Evolutionary conservation across 2,329 filamentous ascomycete genomes (phyloP).

Genomic region (Aureobasidium sp.): DNA sequence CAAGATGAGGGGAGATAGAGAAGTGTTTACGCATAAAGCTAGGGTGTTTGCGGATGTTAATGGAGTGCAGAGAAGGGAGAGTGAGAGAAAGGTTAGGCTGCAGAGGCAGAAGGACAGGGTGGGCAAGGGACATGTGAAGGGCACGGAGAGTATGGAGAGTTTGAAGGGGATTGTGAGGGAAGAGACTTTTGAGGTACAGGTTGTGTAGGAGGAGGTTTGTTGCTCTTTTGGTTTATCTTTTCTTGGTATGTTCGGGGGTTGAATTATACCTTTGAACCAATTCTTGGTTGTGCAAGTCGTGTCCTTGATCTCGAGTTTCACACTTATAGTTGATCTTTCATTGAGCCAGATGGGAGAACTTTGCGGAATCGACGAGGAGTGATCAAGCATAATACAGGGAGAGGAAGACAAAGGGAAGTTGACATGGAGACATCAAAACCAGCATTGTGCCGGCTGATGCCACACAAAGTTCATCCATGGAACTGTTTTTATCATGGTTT

Average conservation of each 20-base stretch:
- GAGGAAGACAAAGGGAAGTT: no score
- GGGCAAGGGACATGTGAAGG: background rate
- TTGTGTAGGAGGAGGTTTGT: background rate
- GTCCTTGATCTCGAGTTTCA: no score
- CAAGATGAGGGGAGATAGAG: background rate
- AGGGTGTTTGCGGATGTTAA: conserved; percentile 1
- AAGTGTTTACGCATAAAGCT: background rate
- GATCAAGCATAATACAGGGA: no score
- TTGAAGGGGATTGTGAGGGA: background rate
- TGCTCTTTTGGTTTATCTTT: background rate
- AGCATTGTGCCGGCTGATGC: no score
- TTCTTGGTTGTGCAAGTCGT: no score
- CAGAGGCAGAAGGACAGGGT: background rate
- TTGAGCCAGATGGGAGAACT: no score
- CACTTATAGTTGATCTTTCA: no score
- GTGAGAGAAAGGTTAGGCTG: background rate
- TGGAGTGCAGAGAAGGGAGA: background rate
- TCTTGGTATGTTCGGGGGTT: background rate
- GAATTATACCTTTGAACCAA: no score
- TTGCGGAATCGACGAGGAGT: no score
- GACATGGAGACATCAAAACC: no score
- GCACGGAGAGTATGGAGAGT: background rate
- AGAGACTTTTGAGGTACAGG: conserved; percentile 1
- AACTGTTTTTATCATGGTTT: no score
- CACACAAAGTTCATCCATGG: no score